A percentile compares a stretch with the other conserved stretches of the same genome.
Evolutionary conservation across 2,329 filamentous ascomycete species (phyloP).

Genomic region (Chrysoporthe austroafricana): DNA sequence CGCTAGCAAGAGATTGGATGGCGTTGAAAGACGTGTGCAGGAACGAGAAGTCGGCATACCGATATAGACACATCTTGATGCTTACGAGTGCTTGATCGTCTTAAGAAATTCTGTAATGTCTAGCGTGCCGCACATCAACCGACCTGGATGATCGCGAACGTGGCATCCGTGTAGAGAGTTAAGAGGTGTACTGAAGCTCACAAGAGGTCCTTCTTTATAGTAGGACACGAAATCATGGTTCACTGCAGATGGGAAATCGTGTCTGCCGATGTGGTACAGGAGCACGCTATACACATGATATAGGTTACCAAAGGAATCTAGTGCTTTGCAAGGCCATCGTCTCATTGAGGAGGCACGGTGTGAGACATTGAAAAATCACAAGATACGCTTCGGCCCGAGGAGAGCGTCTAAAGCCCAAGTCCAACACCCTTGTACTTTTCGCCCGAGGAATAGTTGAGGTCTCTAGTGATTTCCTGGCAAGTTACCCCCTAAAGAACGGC

Average conservation of each 20-base stretch:
- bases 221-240: not conserved
- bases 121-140: not conserved
- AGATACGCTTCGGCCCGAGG: not conserved
- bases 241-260: not conserved
- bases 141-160: not conserved
- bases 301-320: not conserved
- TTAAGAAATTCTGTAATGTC: not conserved
- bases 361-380: not conserved
- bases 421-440: too few species aligned
- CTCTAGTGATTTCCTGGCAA: not conserved
- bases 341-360: not conserved
- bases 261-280: not conserved
- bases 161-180: not conserved
- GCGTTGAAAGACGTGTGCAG: not conserved
- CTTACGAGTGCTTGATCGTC: not conserved
- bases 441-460: not conserved
- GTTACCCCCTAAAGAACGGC: not conserved
- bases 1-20: too few species aligned
- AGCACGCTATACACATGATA: too few species aligned
- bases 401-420: not conserved
- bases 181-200: not conserved
- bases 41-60: not conserved
- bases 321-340: not conserved
- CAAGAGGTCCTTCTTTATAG: not conserved
- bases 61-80: not conserved